Conservation (phyloP, 225 moss, liverwort and hornwort species). For the Neckera pumila region DNA sequence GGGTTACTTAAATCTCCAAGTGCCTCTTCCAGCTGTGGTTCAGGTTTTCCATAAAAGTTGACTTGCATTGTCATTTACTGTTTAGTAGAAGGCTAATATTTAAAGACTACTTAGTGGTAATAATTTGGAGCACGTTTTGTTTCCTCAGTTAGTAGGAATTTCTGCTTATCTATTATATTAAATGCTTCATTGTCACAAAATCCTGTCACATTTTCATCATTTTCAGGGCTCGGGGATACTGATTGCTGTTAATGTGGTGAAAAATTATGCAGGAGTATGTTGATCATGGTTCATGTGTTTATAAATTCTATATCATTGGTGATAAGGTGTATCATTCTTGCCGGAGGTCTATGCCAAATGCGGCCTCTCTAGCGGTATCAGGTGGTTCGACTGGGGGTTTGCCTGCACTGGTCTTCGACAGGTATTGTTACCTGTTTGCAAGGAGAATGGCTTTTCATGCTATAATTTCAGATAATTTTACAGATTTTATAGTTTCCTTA, state of each 20-base stretch:
- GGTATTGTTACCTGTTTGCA: conserved; percentile 11
- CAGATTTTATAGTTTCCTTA: neutral
- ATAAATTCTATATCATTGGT: conserved; percentile 83
- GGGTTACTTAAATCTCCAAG: conserved; percentile 62
- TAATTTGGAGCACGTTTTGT: neutral
- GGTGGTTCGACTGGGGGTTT: conserved; percentile 31
- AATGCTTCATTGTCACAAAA: neutral
- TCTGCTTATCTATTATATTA: neutral
- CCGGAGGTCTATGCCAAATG: conserved; percentile 81
- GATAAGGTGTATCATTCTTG: conserved; percentile 65
- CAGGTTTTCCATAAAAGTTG: conserved; percentile 38
- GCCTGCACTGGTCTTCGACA: conserved; percentile 71
- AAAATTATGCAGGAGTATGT: conserved; percentile 60
- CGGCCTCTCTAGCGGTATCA: conserved; percentile 56
- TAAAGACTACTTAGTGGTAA: neutral
- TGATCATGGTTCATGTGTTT: conserved; percentile 81
- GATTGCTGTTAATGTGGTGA: neutral
- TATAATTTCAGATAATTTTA: neutral
- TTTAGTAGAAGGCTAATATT: neutral
- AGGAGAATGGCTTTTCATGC: neutral
- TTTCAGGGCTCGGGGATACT: neutral
- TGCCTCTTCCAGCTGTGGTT: conserved; percentile 78
- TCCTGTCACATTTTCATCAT: neutral
- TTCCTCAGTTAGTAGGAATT: neutral
- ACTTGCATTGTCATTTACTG: neutral